These are phyloP conservation scores for Leucocoprinus leucothites DNA, from an alignment of 768 basidiomycete species.

Conservation along the genomic window DNA sequence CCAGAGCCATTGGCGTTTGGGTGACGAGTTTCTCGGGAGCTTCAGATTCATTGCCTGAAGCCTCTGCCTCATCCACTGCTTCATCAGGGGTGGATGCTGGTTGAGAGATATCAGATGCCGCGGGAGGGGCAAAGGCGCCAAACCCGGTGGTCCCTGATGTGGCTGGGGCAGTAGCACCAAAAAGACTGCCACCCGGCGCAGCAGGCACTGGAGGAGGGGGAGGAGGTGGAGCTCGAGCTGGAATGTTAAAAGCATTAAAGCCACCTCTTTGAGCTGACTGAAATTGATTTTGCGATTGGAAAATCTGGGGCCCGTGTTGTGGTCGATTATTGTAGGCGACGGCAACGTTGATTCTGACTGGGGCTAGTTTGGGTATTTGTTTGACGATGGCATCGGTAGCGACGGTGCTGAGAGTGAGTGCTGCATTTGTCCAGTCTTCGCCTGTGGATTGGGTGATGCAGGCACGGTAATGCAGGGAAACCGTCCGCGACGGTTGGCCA, in stretches of 20 bases:
- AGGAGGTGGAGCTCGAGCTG: neutral
- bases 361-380: conserved; percentile 30
- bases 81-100: too few relatives aligned
- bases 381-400: conserved; percentile 30
- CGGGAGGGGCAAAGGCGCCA: too few relatives aligned
- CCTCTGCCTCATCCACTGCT: neutral
- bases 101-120: too few relatives aligned
- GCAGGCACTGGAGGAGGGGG: neutral
- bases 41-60: neutral
- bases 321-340: conserved; percentile 7
- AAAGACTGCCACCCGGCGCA: neutral
- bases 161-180: neutral
- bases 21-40: conserved; percentile 39
- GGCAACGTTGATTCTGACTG: conserved; percentile 27
- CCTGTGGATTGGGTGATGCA: conserved; percentile 52
- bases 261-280: too few relatives aligned
- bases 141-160: too few relatives aligned
- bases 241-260: neutral
- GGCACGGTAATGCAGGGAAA: conserved; percentile 54
- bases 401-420: conserved; percentile 52
- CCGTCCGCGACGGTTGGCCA: conserved; percentile 39
- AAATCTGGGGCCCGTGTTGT: neutral
- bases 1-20: conserved; percentile 50
- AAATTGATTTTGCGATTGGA: conserved; percentile 1
- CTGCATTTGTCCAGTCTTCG: conserved; percentile 54